These are phyloP conservation scores for Gracilaria gracilis DNA, from an alignment of 23 red algal species.

Conservation along the genomic window DNA sequence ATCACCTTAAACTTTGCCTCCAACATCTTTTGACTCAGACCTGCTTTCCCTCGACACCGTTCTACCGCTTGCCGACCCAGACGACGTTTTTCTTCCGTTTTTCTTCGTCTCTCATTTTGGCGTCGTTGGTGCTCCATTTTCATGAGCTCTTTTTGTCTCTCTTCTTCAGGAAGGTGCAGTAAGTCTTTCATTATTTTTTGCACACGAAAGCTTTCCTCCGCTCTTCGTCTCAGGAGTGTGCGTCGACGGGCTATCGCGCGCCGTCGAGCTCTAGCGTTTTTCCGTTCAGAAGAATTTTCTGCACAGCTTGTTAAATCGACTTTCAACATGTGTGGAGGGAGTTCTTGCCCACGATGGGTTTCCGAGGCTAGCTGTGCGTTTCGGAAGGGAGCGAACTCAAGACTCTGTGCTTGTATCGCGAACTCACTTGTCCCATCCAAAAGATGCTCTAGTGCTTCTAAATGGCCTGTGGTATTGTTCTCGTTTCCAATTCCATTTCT, in stretches of 20 bases:
- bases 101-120: background rate
- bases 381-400: background rate
- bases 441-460: background rate
- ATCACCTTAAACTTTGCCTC: background rate
- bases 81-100: background rate
- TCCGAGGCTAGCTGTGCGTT: background rate
- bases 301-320: background rate
- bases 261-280: conserved; percentile 7
- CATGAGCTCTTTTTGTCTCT: conserved; percentile 23
- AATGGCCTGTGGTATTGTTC: background rate
- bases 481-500: background rate
- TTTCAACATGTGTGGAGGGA: too few relatives aligned
- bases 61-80: conserved; percentile 1
- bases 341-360: background rate
- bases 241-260: conserved; percentile 12
- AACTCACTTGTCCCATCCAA: background rate
- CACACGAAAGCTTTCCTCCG: background rate
- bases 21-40: background rate
- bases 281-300: background rate
- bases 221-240: background rate
- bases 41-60: background rate
- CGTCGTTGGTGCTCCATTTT: background rate
- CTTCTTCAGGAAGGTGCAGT: conserved; percentile 3
- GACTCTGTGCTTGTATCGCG: background rate
- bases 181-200: background rate